Conservation (phyloP, 192 early-diverging fungal genomes). For the Rhizophagus clarus region DNA sequence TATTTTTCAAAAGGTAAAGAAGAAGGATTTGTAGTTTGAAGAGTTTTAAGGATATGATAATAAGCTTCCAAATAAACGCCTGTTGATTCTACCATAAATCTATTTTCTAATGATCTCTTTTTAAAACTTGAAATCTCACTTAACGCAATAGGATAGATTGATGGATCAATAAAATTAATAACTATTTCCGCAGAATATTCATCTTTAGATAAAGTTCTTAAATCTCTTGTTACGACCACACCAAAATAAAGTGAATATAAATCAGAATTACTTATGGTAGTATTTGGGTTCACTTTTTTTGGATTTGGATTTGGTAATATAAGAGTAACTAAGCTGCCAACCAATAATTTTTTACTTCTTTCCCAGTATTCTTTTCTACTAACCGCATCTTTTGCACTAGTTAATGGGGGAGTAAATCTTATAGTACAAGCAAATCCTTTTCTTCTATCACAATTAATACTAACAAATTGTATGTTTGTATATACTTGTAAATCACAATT, state of each 20-base stretch:
- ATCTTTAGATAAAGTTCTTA: constrained; percentile 32
- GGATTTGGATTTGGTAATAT: constrained; percentile 15
- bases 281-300: no score
- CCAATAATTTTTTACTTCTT: constrained; percentile 18
- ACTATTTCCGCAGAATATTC: constrained; percentile 22
- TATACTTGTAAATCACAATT: neutral
- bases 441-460: neutral
- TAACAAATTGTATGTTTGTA: neutral
- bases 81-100: constrained; percentile 45
- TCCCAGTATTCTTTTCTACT: neutral
- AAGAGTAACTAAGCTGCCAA: constrained; percentile 44
- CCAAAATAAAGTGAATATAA: constrained; percentile 37
- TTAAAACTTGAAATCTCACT: neutral
- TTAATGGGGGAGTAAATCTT: neutral
- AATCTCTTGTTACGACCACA: constrained; percentile 38
- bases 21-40: constrained; percentile 39
- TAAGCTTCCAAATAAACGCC: constrained; percentile 42
- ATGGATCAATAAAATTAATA: constrained; percentile 38
- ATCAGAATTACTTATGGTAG: neutral
- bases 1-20: constrained; percentile 46
- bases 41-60: constrained; percentile 38
- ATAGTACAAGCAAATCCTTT: neutral
- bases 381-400: neutral
- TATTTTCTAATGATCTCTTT: neutral
- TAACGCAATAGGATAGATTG: constrained; percentile 31